Evolutionary conservation across 331 rosid species (phyloP), one percentile per base, ranked within the genome.

Genomic region (Malus hybrid): DNA sequence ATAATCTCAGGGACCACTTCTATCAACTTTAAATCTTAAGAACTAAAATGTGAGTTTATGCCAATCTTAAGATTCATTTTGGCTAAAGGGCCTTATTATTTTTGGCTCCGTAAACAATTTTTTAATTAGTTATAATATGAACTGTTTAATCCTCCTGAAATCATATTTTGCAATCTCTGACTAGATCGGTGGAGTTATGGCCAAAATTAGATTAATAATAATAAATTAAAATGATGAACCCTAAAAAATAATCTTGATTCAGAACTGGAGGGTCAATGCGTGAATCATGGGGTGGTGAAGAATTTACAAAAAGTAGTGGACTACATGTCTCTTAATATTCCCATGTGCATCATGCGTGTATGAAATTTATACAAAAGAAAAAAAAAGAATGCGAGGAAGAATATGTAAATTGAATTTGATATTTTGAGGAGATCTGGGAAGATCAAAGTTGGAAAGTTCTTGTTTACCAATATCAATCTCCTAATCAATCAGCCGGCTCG

Each of bases 241-340:
- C 29, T 1, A 73, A 44, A 22, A 24, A 14, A 59, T 39, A 39
- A 39, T 39, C 46, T 39, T 39, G 7, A 28, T 18, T 16, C 28
- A 62, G 29, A 1, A 64, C 7, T 22, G 15, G 65, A 66, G 68
- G 31, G 39, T 69, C 73, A 52, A 28, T 63, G 61, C 2, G 39
- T 36, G 54, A 48, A 34, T 61, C 48, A 24, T 73, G 61, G 57
- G 42, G 29, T 10, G 32, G 4, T 60, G 27, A 70, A 67, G 70
- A 64, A 70, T 44, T 66, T 54, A 61, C 67, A 61, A 31, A 13
- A 50, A 73, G 85, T 77, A 77, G 81, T 81, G 85, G 81, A 77
- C 61, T 72, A 66, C 85, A 67, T 81, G 85, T 73, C 67, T 54
- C 75, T 48, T 52, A 42, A 72, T 57, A 54, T 59, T 20, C 66